These are phyloP conservation scores for Eucalyptus leucophloia DNA, from an alignment of 345 rosid genomes.

Conservation along the genomic window DNA sequence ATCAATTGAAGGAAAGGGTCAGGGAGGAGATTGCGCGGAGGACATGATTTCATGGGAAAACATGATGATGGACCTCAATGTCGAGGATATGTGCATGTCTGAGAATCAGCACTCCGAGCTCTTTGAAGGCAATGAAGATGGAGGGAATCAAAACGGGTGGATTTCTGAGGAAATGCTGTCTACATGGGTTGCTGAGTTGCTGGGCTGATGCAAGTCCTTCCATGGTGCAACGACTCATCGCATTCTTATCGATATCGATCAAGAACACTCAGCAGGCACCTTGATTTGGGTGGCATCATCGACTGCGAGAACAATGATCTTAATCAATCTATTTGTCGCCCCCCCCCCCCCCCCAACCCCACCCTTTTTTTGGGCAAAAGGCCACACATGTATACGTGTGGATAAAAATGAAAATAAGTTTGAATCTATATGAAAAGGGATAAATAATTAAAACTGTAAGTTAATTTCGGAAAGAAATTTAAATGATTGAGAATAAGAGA, in stretches of 20 bases:
- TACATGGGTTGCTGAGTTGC: background rate
- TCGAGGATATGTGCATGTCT: background rate
- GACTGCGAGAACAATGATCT: background rate
- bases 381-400: background rate
- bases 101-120: background rate
- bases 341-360: rapidly evolving
- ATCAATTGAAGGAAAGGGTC: background rate
- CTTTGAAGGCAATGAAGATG: background rate
- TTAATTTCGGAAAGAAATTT: background rate
- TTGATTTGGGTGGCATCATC: background rate
- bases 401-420: background rate
- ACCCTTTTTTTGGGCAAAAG: no score
- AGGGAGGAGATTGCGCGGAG: background rate
- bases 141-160: background rate
- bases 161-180: background rate
- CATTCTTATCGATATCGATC: background rate
- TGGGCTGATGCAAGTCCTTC: background rate
- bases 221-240: background rate
- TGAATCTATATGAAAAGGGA: background rate
- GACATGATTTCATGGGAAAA: background rate
- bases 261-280: background rate
- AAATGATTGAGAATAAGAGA: background rate
- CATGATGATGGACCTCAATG: background rate
- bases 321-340: background rate
- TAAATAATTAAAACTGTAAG: background rate